Evolutionary conservation across 2,329 filamentous ascomycete genomes (phyloP).

Genomic region (Magnaporthiopsis rhizophila): DNA sequence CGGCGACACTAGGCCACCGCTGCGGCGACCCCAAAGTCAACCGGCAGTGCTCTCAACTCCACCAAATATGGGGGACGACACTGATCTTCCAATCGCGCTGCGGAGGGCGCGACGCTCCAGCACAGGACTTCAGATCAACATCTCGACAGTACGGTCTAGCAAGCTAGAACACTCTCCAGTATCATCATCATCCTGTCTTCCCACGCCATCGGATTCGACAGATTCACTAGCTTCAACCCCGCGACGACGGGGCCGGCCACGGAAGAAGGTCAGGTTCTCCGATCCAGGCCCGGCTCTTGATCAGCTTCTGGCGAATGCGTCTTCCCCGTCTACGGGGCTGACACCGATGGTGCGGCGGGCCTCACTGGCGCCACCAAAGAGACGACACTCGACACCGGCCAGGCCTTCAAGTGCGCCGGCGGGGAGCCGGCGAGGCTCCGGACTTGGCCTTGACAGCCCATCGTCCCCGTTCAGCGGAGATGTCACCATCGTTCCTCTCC

Average conservation of each 20-base stretch:
- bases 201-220: constrained; percentile 1
- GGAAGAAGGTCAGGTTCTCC: constrained; percentile 51
- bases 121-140: constrained; percentile 11
- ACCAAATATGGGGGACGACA: constrained; percentile 25
- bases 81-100: constrained; percentile 45
- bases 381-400: constrained; percentile 38
- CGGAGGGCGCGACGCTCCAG: constrained; percentile 43
- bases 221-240: constrained; percentile 17
- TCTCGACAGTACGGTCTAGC: background rate
- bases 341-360: constrained; percentile 51
- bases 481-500: constrained; percentile 39
- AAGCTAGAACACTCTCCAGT: constrained; percentile 6
- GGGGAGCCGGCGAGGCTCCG: constrained; percentile 3
- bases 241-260: constrained; percentile 22
- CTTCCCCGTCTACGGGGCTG: constrained; percentile 38
- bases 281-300: constrained; percentile 39
- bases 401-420: constrained; percentile 5
- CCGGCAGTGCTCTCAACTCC: too few relatives aligned
- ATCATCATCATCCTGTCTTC: constrained; percentile 7
- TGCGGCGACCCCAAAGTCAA: too few relatives aligned
- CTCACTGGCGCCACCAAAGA: constrained; percentile 29
- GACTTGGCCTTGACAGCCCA: constrained; percentile 12
- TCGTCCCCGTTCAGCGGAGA: constrained; percentile 24
- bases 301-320: constrained; percentile 9
- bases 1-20: too few relatives aligned